Conservation (phyloP, 192 early-diverging fungal species). For the Gonapodya prolifera region DNA sequence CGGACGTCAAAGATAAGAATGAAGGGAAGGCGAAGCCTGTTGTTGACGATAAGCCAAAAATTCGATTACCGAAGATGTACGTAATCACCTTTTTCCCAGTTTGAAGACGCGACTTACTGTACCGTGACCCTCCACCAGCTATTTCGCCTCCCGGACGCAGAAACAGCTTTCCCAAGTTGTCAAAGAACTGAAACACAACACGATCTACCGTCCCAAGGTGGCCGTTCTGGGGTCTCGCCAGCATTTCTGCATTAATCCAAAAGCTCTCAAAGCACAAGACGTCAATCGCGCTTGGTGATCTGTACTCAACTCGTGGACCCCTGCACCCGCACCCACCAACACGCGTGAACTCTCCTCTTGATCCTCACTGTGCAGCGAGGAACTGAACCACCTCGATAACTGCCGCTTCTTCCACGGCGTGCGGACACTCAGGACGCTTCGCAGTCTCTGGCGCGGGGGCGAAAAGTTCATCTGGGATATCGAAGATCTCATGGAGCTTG, state of each 20-base stretch:
- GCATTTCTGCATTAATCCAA: constrained; percentile 6
- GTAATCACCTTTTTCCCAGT: not conserved
- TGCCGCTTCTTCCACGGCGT: constrained; percentile 9
- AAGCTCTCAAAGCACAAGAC: constrained; percentile 15
- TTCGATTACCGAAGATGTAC: constrained; percentile 2
- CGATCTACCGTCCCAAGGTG: constrained; percentile 30
- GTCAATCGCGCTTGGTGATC: constrained; percentile 22
- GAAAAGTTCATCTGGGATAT: constrained; percentile 44
- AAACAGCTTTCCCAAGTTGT: constrained; percentile 44
- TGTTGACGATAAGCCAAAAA: not conserved
- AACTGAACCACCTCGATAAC: constrained; percentile 22
- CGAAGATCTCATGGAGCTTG: constrained; percentile 36
- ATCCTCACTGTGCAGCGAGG: too few relatives aligned
- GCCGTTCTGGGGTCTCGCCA: not conserved
- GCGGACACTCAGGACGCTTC: constrained; percentile 5
- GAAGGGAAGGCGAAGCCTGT: constrained; percentile 2
- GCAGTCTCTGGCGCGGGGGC: not conserved
- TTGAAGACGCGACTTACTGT: not conserved
- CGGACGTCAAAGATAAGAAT: constrained; percentile 6
- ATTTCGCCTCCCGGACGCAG: constrained; percentile 43
- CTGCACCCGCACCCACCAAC: not conserved
- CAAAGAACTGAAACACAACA: constrained; percentile 35
- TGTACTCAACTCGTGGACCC: not conserved
- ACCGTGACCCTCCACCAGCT: constrained; percentile 16
- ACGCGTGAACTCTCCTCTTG: constrained; percentile 5